A percentile compares a stretch with the other conserved stretches of the same genome.
These are phyloP conservation scores for Sindora glabra DNA, from an alignment of 306 rosid species.

Conservation along the genomic window DNA sequence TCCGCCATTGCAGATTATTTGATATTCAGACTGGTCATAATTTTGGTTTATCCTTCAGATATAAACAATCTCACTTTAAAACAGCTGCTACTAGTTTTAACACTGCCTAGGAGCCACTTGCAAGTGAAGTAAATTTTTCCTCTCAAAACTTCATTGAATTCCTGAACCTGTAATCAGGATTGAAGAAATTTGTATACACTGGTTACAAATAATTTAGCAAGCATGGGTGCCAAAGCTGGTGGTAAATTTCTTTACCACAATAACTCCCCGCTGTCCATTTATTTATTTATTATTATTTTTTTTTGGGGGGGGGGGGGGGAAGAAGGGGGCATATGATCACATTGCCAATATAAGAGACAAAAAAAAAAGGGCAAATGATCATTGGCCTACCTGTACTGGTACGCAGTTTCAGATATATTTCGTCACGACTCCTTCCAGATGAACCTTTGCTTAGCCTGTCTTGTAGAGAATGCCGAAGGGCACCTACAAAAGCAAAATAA, in stretches of 20 bases:
- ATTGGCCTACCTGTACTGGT: constrained; percentile 66
- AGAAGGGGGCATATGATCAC: no score
- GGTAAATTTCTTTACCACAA: no score
- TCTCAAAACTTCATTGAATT: no score
- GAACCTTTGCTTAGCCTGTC: constrained; percentile 85
- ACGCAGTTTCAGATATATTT: constrained; percentile 76
- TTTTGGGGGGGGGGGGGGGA: no score
- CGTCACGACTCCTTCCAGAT: constrained; percentile 71
- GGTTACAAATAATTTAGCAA: neutral
- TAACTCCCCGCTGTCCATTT: no score
- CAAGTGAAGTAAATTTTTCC: neutral
- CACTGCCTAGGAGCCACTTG: neutral
- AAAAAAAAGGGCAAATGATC: neutral
- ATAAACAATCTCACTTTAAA: neutral
- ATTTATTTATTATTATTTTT: no score
- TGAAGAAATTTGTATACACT: neutral
- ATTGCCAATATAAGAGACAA: no score
- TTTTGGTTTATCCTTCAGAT: neutral
- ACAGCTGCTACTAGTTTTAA: neutral
- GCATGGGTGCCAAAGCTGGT: no score
- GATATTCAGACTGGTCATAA: neutral
- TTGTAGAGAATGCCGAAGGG: constrained; percentile 88
- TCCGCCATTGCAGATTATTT: neutral
- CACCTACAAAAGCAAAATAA: constrained; percentile 37
- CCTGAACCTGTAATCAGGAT: neutral